A percentile compares a stretch with the other conserved stretches of the same genome.
These are phyloP conservation scores for Cantharellus anzutake DNA, from an alignment of 768 basidiomycete species.

Conservation along the genomic window DNA sequence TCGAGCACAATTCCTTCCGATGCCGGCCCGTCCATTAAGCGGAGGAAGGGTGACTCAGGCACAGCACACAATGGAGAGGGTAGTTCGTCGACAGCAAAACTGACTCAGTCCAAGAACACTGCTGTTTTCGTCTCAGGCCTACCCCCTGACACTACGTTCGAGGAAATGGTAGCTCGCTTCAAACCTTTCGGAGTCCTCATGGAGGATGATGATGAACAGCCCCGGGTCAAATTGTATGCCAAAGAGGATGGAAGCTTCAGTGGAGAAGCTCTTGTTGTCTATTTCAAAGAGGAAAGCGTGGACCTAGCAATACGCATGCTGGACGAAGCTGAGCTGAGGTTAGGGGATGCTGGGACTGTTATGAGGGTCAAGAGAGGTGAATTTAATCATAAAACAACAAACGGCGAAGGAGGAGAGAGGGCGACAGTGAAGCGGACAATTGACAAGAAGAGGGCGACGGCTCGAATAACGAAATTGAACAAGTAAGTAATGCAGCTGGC, in stretches of 20 bases:
- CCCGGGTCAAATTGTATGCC: slow-evolving; percentile 92
- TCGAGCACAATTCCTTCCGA: slow-evolving; percentile 29
- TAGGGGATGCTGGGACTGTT: slow-evolving; percentile 54
- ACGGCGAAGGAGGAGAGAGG: slow-evolving; percentile 19
- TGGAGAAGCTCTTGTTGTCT: slow-evolving; percentile 90
- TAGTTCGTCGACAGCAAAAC: slow-evolving; percentile 1
- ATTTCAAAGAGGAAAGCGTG: slow-evolving; percentile 96
- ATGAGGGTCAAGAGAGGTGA: slow-evolving; percentile 65
- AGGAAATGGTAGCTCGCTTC: slow-evolving; percentile 73
- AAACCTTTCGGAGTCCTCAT: slow-evolving; percentile 82
- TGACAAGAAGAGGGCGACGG: slow-evolving; percentile 60
- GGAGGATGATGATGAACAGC: slow-evolving; percentile 76
- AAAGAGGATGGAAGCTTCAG: slow-evolving; percentile 73
- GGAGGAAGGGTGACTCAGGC: slow-evolving; percentile 27
- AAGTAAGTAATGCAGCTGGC: slow-evolving; percentile 27
- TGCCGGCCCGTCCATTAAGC: slow-evolving; percentile 29
- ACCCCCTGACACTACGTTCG: slow-evolving; percentile 50
- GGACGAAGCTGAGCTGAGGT: slow-evolving; percentile 78
- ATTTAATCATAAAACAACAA: slow-evolving; percentile 47
- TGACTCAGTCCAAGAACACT: slow-evolving; percentile 67
- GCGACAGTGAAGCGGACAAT: slow-evolving; percentile 22
- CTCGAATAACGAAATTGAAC: slow-evolving; percentile 70
- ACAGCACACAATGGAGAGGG: neutral
- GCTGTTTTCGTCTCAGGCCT: slow-evolving; percentile 79
- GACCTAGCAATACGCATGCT: slow-evolving; percentile 61